phyloP scores from a whole-genome alignment of 345 rosid species.

The Angophora floribunda region DNA sequence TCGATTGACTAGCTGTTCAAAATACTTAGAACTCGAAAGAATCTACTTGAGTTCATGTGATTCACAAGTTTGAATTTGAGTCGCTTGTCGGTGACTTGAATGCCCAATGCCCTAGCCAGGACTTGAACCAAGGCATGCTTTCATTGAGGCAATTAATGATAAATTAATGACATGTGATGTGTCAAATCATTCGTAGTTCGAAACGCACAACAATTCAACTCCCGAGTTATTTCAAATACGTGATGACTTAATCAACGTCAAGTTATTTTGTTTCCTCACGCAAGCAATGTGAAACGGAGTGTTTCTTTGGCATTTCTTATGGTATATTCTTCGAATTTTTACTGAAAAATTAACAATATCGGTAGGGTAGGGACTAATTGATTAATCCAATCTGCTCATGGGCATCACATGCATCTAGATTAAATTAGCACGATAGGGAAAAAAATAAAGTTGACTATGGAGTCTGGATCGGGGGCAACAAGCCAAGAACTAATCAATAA shows the following conservation, averaged over 20 bases:
- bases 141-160: neutral
- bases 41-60: neutral
- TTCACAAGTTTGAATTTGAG: neutral
- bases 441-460: neutral
- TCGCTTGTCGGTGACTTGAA: neutral
- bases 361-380: neutral
- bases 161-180: neutral
- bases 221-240: neutral
- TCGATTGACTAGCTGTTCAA: neutral
- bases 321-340: neutral
- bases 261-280: neutral
- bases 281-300: neutral
- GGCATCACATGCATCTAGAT: neutral
- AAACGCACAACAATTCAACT: neutral
- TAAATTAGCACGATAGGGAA: neutral
- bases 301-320: neutral
- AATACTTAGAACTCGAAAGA: neutral
- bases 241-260: neutral
- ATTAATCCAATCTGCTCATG: neutral
- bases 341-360: neutral
- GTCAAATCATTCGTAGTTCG: accelerated
- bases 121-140: neutral
- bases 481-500: neutral
- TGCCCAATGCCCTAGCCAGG: neutral
- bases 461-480: neutral